phyloP scores from a whole-genome alignment of 1,139 yeast genomes.

The Kodamaea ohmeri region DNA sequence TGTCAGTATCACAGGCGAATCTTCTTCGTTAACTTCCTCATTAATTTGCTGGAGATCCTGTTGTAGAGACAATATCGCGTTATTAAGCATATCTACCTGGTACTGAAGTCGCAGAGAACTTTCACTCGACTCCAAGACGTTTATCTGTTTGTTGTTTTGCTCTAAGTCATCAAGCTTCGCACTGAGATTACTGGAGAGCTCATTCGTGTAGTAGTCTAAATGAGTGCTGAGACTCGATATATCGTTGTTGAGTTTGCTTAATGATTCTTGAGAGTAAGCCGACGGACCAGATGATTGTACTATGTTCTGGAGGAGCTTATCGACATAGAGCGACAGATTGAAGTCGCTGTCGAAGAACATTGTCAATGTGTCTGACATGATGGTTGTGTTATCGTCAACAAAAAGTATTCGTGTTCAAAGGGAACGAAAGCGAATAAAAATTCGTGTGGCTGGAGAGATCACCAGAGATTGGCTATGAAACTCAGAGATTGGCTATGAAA shows the following conservation, averaged over 20 bases:
- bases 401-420: too few species aligned
- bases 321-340: conserved; percentile 36
- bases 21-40: conserved; percentile 22
- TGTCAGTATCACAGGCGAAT: conserved; percentile 26
- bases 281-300: conserved; percentile 5
- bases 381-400: conserved; percentile 3
- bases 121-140: conserved; percentile 10
- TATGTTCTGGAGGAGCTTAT: conserved; percentile 35
- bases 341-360: conserved; percentile 46
- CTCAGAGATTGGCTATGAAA: too few species aligned
- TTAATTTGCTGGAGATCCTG: conserved; percentile 41
- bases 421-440: too few species aligned
- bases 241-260: conserved; percentile 27
- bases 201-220: conserved; percentile 60
- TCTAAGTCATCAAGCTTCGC: conserved; percentile 44
- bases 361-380: conserved; percentile 17
- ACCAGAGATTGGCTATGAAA: too few species aligned
- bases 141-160: conserved; percentile 15
- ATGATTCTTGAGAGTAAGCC: conserved; percentile 14
- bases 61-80: conserved; percentile 54
- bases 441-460: too few species aligned
- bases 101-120: conserved; percentile 55
- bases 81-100: conserved; percentile 56
- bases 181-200: conserved; percentile 51
- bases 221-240: conserved; percentile 49